phyloP scores from a whole-genome alignment of 2,329 filamentous ascomycete genomes.

The Uncinocarpus reesii region DNA sequence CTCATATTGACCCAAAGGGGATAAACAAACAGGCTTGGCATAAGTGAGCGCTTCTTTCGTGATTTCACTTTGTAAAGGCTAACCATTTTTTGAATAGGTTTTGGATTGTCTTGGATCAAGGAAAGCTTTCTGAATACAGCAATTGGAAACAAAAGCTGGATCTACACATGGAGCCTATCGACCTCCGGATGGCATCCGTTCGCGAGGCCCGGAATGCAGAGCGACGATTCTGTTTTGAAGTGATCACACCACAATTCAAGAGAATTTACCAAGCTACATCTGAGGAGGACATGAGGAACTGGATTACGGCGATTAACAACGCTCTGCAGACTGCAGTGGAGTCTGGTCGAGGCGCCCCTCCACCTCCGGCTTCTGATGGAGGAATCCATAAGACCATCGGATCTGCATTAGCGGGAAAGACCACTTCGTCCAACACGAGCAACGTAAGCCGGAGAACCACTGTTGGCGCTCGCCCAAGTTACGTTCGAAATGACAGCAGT shows the following conservation, averaged over 20 bases:
- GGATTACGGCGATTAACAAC: slow-evolving; percentile 95
- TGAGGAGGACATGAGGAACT: slow-evolving; percentile 94
- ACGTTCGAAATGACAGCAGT: slow-evolving; percentile 57
- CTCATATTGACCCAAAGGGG: slow-evolving; percentile 88
- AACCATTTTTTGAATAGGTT: slow-evolving; percentile 50
- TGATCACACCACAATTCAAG: slow-evolving; percentile 93
- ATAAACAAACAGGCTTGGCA: slow-evolving; percentile 98
- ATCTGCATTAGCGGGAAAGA: slow-evolving; percentile 86
- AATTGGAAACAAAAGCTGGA: slow-evolving; percentile 98
- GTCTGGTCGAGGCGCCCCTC: slow-evolving; percentile 49
- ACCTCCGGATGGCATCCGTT: slow-evolving; percentile 91
- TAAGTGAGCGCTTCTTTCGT: slow-evolving; percentile 56
- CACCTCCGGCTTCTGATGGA: slow-evolving; percentile 39
- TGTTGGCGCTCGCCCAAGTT: slow-evolving; percentile 73
- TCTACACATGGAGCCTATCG: slow-evolving; percentile 95
- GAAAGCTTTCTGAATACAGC: slow-evolving; percentile 93
- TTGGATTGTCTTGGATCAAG: slow-evolving; percentile 96
- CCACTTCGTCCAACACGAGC: slow-evolving; percentile 46
- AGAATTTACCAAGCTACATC: slow-evolving; percentile 95
- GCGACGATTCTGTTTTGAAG: slow-evolving; percentile 91
- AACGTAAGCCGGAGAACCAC: slow-evolving; percentile 76
- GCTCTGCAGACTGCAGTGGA: slow-evolving; percentile 93
- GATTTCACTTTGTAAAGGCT: neutral
- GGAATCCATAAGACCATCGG: slow-evolving; percentile 76
- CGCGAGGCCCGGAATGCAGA: slow-evolving; percentile 91